phyloP scores from a whole-genome alignment of 140 eudicot species.

The Senecio squalidus region DNA sequence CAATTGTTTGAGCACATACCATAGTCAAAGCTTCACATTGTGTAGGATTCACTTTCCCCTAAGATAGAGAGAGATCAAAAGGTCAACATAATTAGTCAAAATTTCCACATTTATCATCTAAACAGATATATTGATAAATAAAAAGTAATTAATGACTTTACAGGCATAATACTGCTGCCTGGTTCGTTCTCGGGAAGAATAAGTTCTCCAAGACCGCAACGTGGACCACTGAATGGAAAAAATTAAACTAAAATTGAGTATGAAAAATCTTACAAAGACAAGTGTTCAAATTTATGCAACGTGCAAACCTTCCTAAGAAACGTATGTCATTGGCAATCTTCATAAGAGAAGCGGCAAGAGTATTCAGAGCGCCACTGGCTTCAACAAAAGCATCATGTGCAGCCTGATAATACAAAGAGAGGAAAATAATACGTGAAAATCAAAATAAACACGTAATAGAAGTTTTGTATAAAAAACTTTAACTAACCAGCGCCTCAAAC shows the following conservation, averaged over 20 bases:
- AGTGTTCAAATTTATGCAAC: conserved; percentile 3
- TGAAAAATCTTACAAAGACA: neutral
- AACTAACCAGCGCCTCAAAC: conserved; percentile 88
- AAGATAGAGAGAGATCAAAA: conserved; percentile 17
- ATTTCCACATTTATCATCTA: conserved; percentile 6
- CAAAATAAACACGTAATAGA: neutral
- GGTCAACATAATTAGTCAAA: conserved; percentile 10
- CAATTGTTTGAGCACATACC: conserved; percentile 94
- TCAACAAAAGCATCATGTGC: conserved; percentile 98
- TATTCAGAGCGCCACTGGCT: conserved; percentile 90
- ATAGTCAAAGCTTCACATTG: conserved; percentile 96
- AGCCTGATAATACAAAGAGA: conserved; percentile 45
- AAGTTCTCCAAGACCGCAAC: conserved; percentile 98
- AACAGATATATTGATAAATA: too few species aligned
- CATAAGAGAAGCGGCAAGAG: conserved; percentile 87
- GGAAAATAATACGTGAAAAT: conserved; percentile 3
- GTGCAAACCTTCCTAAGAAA: conserved; percentile 78
- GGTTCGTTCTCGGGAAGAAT: conserved; percentile 99
- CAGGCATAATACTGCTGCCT: conserved; percentile 99
- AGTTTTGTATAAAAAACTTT: neutral
- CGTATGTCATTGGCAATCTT: conserved; percentile 95
- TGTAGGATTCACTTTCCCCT: conserved; percentile 98
- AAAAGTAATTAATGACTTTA: conserved; percentile 44
- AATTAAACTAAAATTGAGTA: neutral
- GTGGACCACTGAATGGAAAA: conserved; percentile 74